Percentiles rank a stretch among this genome's conserved stretches.
These are phyloP conservation scores for Neospermospora avenae DNA, from an alignment of 2,329 filamentous ascomycete species.

Conservation along the genomic window DNA sequence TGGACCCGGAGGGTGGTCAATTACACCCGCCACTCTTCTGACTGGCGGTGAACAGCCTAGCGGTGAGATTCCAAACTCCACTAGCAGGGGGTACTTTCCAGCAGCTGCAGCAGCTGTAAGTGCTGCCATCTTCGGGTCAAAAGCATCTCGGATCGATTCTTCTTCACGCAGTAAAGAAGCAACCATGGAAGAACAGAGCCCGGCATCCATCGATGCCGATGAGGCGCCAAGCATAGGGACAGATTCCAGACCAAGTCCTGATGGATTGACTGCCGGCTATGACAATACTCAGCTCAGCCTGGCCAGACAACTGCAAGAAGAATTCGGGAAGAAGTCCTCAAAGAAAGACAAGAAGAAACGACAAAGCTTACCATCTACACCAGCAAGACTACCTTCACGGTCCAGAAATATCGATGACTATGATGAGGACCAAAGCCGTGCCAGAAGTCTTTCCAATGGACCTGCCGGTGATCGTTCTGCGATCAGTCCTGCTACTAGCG, in stretches of 20 bases:
- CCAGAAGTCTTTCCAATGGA: conserved; percentile 30
- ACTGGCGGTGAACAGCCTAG: conserved; percentile 9
- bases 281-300: conserved; percentile 30
- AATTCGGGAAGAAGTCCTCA: conserved; percentile 29
- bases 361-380: conserved; percentile 28
- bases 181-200: not conserved
- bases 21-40: conserved; percentile 22
- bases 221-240: not conserved
- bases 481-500: conserved; percentile 9
- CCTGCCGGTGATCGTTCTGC: conserved; percentile 13
- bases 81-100: conserved; percentile 21
- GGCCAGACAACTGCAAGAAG: conserved; percentile 30
- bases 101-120: conserved; percentile 13
- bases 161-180: conserved; percentile 1
- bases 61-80: conserved; percentile 10
- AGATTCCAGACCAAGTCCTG: conserved; percentile 13
- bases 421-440: conserved; percentile 19
- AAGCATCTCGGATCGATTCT: conserved; percentile 3
- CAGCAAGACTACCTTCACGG: conserved; percentile 23
- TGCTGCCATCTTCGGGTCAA: conserved; percentile 14
- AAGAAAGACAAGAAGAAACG: conserved; percentile 35
- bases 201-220: conserved; percentile 8
- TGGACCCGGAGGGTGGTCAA: conserved; percentile 25
- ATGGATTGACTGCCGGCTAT: conserved; percentile 27
- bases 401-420: conserved; percentile 24